These are phyloP conservation scores for Amanita inopinata DNA, from an alignment of 768 basidiomycete genomes.

Conservation along the genomic window DNA sequence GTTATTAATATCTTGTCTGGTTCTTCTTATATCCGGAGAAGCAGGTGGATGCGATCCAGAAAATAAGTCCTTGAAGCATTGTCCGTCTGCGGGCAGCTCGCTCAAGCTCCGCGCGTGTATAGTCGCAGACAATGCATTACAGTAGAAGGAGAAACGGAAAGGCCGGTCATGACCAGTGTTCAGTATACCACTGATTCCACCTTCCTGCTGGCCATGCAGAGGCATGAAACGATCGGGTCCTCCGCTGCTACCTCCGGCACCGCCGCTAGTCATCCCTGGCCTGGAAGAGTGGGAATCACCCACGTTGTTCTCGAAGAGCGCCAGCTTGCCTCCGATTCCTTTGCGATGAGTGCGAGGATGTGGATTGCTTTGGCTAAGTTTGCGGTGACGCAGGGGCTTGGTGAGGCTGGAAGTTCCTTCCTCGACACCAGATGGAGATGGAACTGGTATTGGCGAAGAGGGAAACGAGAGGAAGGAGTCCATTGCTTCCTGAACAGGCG, in stretches of 20 bases:
- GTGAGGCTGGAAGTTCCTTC: slow-evolving; percentile 18
- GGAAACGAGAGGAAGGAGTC: not conserved
- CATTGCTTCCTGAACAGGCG: not conserved
- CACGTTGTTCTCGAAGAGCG: slow-evolving; percentile 66
- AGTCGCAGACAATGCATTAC: slow-evolving; percentile 82
- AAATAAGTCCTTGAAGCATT: slow-evolving; percentile 89
- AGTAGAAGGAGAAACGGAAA: slow-evolving; percentile 98
- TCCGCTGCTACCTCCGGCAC: slow-evolving; percentile 12
- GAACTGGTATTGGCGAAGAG: not conserved
- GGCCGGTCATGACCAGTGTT: slow-evolving; percentile 72
- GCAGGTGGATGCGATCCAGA: slow-evolving; percentile 30
- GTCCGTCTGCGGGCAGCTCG: slow-evolving; percentile 90
- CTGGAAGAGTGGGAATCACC: slow-evolving; percentile 42
- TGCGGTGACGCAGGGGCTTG: slow-evolving; percentile 60
- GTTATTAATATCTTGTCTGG: not conserved
- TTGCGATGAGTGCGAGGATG: slow-evolving; percentile 51
- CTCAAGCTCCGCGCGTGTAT: slow-evolving; percentile 91
- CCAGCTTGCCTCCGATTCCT: slow-evolving; percentile 73
- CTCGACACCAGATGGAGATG: slow-evolving; percentile 5
- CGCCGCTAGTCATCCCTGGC: slow-evolving; percentile 24
- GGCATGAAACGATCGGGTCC: slow-evolving; percentile 8
- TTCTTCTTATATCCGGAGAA: not conserved
- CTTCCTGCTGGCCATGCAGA: slow-evolving; percentile 16
- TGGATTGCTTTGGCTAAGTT: slow-evolving; percentile 76
- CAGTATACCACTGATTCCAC: slow-evolving; percentile 20